Base-by-base conservation (phyloP, 257 asterid species). In the Ligustrum vulgare region DNA sequence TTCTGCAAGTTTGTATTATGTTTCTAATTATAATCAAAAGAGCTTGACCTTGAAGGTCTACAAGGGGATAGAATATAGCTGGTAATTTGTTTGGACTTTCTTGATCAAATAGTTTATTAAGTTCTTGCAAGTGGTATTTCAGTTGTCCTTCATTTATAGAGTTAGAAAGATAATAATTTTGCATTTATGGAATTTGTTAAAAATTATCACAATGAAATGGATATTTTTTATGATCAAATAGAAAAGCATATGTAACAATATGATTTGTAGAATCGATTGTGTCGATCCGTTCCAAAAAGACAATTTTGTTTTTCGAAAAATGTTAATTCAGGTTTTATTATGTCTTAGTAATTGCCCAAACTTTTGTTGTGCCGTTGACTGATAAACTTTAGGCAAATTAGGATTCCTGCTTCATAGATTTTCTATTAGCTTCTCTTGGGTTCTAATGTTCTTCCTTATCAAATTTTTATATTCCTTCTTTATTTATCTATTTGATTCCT, bases 1-100 rank as follows among this genome's bases (percentile, higher is more conserved):
- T 18, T n/a, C 0, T 18, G 62, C 62, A 15, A 16, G 62, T 51
- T 25, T 51, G 18, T 51, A 5, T 45, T 45, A 45, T 45, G 3
- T 3, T 12, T 45, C 54, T 45, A 11, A 45, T 45, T 45, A 45
- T 12, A 45, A 45, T 37, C 71, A 7, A 58, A 80, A 31, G 39
- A 39, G 32, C 72, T 73, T 70, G 98, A 94, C 77, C 98, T 89
- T 16, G 97, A 92, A 89, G 90, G 98, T 56, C 80, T 84, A 49
- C 98, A 92, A 82, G 98, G 98, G 22, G 97, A 94, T 80, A 81
- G 96, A 72, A 98, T 92, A 89, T 94, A 98, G 98, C 98, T 92
- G 96, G 97, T 91, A 87, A 78, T 7, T 8, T 54, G 4, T 23
- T 64, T 28, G 20, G 47, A 54, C 37, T 63, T 72, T 69, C 49